Evolutionary conservation across 352 stramenopile species (phyloP).

Genomic region (Globisporangium paroecandrum): DNA sequence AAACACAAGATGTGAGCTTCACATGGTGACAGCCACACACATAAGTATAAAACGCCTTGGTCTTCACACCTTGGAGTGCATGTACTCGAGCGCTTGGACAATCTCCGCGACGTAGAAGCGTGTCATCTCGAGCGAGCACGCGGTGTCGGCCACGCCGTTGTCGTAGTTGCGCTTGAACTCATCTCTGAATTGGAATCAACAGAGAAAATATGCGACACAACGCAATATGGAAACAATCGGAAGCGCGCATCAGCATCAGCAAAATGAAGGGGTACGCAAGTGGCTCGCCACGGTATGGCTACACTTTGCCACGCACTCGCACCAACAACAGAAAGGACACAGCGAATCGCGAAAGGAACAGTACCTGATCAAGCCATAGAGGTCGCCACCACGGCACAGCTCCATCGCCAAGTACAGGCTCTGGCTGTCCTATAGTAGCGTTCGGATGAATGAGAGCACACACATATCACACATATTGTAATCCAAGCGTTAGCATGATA

Average conservation of each 20-base stretch:
- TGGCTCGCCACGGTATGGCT: not conserved
- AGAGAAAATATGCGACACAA: conserved; percentile 13
- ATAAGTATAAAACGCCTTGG: too few relatives aligned
- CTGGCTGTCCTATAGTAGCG: conserved; percentile 59
- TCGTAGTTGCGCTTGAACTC: conserved; percentile 57
- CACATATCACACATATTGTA: conserved; percentile 12
- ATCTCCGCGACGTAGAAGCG: conserved; percentile 93
- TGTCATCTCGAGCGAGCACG: conserved; percentile 73
- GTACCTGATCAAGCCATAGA: conserved; percentile 78
- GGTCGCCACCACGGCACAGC: conserved; percentile 74
- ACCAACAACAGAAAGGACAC: not conserved
- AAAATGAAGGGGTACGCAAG: conserved; percentile 1
- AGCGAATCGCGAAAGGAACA: not conserved
- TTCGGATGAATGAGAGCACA: conserved; percentile 3
- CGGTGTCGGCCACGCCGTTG: conserved; percentile 48
- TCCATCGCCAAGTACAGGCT: conserved; percentile 90
- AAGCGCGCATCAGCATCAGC: not conserved
- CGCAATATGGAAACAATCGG: conserved; percentile 4
- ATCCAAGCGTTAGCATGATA: not conserved
- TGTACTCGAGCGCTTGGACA: conserved; percentile 91
- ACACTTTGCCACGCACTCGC: conserved; percentile 4
- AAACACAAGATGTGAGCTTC: not conserved
- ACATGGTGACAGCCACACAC: not conserved
- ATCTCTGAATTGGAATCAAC: conserved; percentile 20
- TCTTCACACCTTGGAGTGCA: conserved; percentile 83